Evolutionary conservation across 2,329 filamentous ascomycete genomes (phyloP).

Genomic region (Aspergillus sp.): DNA sequence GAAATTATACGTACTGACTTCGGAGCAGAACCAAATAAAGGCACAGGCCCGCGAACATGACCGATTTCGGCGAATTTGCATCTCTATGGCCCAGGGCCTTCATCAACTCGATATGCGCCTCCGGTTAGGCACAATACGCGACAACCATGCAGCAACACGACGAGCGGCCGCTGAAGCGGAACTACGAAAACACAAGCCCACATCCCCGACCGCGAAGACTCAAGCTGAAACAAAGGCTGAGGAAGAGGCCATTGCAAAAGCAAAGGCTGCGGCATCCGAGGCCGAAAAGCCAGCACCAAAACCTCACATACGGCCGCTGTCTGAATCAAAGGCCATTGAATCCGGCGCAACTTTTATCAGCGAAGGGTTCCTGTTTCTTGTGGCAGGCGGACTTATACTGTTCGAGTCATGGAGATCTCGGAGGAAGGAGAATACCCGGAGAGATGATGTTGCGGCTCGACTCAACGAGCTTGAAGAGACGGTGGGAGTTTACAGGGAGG

Average conservation of each 20-base stretch:
- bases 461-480: slow-evolving; percentile 58
- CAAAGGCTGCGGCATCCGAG: slow-evolving; percentile 44
- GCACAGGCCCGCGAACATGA: slow-evolving; percentile 68
- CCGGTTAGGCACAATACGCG: slow-evolving; percentile 64
- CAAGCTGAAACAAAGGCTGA: slow-evolving; percentile 60
- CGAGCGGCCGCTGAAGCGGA: slow-evolving; percentile 54
- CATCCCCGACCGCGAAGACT: slow-evolving; percentile 61
- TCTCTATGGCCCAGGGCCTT: slow-evolving; percentile 62
- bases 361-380: slow-evolving; percentile 65
- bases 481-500: slow-evolving; percentile 40
- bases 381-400: slow-evolving; percentile 62
- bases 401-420: slow-evolving; percentile 62
- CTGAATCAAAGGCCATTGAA: slow-evolving; percentile 68
- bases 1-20: slow-evolving; percentile 25
- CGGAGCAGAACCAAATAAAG: slow-evolving; percentile 64
- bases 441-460: slow-evolving; percentile 61
- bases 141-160: slow-evolving; percentile 52
- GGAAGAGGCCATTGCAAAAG: slow-evolving; percentile 48
- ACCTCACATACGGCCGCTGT: slow-evolving; percentile 62
- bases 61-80: slow-evolving; percentile 61
- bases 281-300: slow-evolving; percentile 48
- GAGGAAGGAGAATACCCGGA: slow-evolving; percentile 59
- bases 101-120: slow-evolving; percentile 69
- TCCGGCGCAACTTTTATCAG: slow-evolving; percentile 68
- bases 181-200: slow-evolving; percentile 52